Percentiles rank a stretch among this genome's conserved stretches.
Conservation (phyloP, 768 basidiomycete genomes). For the Tephrocybe sp. region DNA sequence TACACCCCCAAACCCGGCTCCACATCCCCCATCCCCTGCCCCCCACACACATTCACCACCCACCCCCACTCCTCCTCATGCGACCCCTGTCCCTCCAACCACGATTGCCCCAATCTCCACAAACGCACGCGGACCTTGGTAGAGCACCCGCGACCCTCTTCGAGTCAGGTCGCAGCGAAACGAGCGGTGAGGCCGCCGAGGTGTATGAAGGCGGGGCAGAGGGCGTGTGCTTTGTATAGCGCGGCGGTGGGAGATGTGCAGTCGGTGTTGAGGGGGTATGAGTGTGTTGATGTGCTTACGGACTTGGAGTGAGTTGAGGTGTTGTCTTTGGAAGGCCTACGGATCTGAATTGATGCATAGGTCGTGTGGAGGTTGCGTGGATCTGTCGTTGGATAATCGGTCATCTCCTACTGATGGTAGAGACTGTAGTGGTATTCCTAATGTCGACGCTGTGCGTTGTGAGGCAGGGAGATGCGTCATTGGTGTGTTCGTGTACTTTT, state of each 20-base stretch:
- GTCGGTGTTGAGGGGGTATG: slow-evolving; percentile 1
- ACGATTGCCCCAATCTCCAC: background rate
- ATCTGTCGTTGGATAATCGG: slow-evolving; percentile 11
- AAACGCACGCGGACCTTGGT: background rate
- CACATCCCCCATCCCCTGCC: background rate
- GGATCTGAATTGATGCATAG: slow-evolving; percentile 9
- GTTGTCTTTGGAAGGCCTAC: background rate
- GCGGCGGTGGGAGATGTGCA: background rate
- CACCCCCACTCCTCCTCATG: slow-evolving; percentile 8
- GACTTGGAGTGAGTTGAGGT: slow-evolving; percentile 3
- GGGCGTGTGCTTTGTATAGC: slow-evolving; percentile 7
- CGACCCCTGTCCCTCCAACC: slow-evolving; percentile 8
- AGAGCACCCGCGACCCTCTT: background rate
- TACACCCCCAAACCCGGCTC: background rate
- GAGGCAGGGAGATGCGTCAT: slow-evolving; percentile 34
- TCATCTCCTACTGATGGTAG: slow-evolving; percentile 27
- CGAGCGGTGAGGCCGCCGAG: background rate
- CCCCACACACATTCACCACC: background rate
- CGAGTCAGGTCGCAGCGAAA: background rate
- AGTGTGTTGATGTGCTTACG: slow-evolving; percentile 6
- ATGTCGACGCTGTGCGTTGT: slow-evolving; percentile 39
- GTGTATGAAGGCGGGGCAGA: slow-evolving; percentile 4
- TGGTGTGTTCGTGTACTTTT: slow-evolving; percentile 23
- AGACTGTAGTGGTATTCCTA: slow-evolving; percentile 45
- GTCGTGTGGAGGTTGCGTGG: slow-evolving; percentile 31